Conservation (phyloP, 495 filamentous ascomycete genomes). For the Penicillium diatomitis region DNA sequence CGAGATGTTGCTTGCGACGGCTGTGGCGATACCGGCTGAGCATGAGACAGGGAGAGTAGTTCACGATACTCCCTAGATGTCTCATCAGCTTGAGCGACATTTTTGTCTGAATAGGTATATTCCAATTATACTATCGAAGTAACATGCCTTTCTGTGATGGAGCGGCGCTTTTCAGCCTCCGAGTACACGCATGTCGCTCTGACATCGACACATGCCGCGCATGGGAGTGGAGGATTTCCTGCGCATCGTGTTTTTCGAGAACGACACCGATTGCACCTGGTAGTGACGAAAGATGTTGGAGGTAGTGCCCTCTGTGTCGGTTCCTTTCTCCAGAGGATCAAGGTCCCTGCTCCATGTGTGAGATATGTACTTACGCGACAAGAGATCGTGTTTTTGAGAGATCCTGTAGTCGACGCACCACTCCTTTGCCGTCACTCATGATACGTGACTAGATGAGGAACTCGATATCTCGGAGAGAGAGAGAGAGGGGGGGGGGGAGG, state of each 20-base stretch:
- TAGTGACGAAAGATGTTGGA: background rate
- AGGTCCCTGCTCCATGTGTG: too few species aligned
- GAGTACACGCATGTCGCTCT: constrained; percentile 27
- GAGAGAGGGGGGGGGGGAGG: background rate
- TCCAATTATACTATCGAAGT: too few species aligned
- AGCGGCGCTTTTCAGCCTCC: constrained; percentile 29
- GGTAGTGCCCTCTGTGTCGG: background rate
- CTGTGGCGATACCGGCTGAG: constrained; percentile 1
- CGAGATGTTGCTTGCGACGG: background rate
- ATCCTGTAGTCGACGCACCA: constrained; percentile 13
- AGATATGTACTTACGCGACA: constrained; percentile 20
- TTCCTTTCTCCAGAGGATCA: background rate
- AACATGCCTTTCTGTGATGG: constrained; percentile 25
- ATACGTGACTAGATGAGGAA: background rate
- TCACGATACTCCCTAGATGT: constrained; percentile 22
- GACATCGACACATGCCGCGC: constrained; percentile 25
- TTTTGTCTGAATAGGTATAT: background rate
- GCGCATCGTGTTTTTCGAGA: constrained; percentile 27
- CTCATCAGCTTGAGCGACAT: background rate
- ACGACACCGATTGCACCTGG: constrained; percentile 31
- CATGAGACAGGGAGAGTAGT: constrained; percentile 20
- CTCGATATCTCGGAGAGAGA: background rate
- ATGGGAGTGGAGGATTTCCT: constrained; percentile 27
- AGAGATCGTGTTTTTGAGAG: constrained; percentile 18
- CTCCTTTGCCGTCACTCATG: constrained; percentile 23